Evolutionary conservation across 2,329 filamentous ascomycete genomes (phyloP).

Genomic region (Hawksworthiomyces lignivorus): DNA sequence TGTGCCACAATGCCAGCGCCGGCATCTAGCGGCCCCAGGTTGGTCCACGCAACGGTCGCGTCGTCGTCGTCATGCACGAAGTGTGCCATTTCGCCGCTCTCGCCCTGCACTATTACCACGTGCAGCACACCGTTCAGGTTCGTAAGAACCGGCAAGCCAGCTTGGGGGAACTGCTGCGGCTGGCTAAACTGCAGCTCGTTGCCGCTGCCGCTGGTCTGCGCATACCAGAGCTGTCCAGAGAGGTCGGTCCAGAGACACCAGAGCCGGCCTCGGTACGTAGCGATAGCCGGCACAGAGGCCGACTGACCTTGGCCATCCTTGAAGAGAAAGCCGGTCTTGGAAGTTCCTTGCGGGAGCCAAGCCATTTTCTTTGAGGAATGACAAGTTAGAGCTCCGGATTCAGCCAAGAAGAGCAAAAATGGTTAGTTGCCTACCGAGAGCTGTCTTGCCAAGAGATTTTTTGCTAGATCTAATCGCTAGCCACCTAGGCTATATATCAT

Average conservation of each 20-base stretch:
- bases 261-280: constrained; percentile 26
- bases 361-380: no score
- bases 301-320: constrained; percentile 21
- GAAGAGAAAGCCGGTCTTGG: constrained; percentile 20
- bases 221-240: constrained; percentile 24
- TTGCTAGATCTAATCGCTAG: no score
- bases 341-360: constrained; percentile 25
- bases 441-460: no score
- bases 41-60: constrained; percentile 17
- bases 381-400: no score
- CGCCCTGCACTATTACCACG: constrained; percentile 22
- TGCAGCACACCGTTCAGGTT: constrained; percentile 27
- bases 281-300: constrained; percentile 25
- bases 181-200: constrained; percentile 20
- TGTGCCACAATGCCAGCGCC: constrained; percentile 18
- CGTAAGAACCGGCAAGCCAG: constrained; percentile 24
- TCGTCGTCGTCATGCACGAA: constrained; percentile 25
- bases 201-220: constrained; percentile 18
- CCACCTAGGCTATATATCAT: no score
- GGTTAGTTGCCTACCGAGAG: no score
- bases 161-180: constrained; percentile 21
- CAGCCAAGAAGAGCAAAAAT: no score
- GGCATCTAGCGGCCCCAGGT: constrained; percentile 18
- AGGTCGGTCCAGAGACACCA: constrained; percentile 29
- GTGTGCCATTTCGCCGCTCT: constrained; percentile 22